Conservation (phyloP, 2,329 filamentous ascomycete species). For the Paramyrothecium roridum region DNA sequence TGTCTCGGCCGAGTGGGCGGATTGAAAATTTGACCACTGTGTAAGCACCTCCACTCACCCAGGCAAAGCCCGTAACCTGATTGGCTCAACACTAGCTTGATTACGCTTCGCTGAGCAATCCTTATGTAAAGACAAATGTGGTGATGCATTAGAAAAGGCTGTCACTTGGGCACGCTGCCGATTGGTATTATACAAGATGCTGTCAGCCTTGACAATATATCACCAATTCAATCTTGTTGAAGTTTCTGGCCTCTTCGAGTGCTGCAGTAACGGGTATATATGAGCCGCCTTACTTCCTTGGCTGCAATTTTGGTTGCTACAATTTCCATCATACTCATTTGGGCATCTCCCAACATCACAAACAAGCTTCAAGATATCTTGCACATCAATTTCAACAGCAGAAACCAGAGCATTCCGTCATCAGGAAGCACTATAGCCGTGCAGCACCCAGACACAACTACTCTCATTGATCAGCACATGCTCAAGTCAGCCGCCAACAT, state of each 20-base stretch:
- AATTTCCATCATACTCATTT: constrained; percentile 33
- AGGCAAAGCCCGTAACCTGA: neutral
- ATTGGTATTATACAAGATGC: constrained; percentile 4
- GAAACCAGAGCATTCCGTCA: constrained; percentile 5
- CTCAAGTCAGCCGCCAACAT: constrained; percentile 44
- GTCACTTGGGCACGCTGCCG: neutral
- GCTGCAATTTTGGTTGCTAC: constrained; percentile 31
- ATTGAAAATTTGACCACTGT: neutral
- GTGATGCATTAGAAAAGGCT: neutral
- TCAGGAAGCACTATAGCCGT: neutral
- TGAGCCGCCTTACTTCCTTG: constrained; percentile 28
- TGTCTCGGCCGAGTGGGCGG: neutral
- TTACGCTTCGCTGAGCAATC: constrained; percentile 14
- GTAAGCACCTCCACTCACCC: neutral
- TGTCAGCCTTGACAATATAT: constrained; percentile 13
- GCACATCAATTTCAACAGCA: constrained; percentile 3
- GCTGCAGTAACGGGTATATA: constrained; percentile 26
- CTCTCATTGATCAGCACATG: constrained; percentile 17
- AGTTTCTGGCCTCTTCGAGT: constrained; percentile 21
- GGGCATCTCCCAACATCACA: constrained; percentile 19
- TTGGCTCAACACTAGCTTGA: neutral
- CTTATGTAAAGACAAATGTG: constrained; percentile 1
- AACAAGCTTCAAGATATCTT: constrained; percentile 15
- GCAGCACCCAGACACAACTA: neutral
- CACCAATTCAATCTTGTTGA: constrained; percentile 11